Base-by-base conservation (phyloP, 202 grass and related monocot species). In the Setaria italica region DNA sequence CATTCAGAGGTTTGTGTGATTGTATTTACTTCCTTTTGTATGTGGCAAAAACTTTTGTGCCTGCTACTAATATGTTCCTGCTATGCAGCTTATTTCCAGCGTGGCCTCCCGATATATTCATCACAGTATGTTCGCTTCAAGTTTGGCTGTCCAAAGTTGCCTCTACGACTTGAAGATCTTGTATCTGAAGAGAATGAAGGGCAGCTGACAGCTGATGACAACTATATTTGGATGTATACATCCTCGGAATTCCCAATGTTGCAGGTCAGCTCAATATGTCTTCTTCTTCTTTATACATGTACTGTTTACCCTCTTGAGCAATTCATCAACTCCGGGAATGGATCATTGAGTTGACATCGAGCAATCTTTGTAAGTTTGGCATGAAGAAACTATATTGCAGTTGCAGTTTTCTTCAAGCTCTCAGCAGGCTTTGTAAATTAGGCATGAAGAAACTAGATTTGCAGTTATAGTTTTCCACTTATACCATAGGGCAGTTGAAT, bases 191-290 rank as follows among this genome's bases (percentile, higher is more conserved):
- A 89, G 32, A 80, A 90, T 83, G 89, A 95, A 77, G 80, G 76
- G 49, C 82, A 74, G 56, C 33, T 85, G 54, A 56, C 71, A 57
- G 74, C 70, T 87, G 87, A 91, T 15, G 48, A 63, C 13, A 89
- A 93, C 65, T 93, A 95, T 74, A 54, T 86, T 20, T 95, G 94
- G 94, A 90, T 65, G 5, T 91, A 95, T 72, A 87, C 80, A 51
- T 93, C 94, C 77, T 87, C 91, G 11, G 74, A 91, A 67, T 93
- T 87, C 66, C 81, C 78, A 60, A 95, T 95, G 94, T n/a, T 79
- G 71, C 91, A 95, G 86, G 92, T 93, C 15, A 70, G 70, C 80
- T 80, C 13, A 41, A 33, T 37, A 21, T 19, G 69, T 65, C 39
- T 32, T 35, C 4, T 65, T 65, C 32, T 16, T 65, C 25, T 25